Evolutionary conservation across 352 stramenopile species (phyloP), one percentile per base, ranked within the genome.

Genomic region (Aphanomyces stellatus): DNA sequence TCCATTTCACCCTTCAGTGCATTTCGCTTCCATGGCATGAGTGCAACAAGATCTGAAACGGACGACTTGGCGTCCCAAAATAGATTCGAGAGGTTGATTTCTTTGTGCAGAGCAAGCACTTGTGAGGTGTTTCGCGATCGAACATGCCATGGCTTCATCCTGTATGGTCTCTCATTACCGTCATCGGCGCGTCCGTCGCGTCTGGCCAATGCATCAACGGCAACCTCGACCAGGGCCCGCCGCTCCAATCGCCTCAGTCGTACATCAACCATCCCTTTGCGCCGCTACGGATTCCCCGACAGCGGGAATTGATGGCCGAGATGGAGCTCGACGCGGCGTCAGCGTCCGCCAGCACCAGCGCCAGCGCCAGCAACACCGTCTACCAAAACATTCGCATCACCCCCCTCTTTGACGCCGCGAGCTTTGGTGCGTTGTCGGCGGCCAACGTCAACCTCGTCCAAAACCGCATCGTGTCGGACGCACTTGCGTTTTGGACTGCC

Each of bases 351-450:
- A 28, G n/a, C 13, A 28, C 51, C 4, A n/a, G 10, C 34, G 60
- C 41, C 22, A 43, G 64, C 1, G 19, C 13, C n/a, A 19, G 11
- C 13, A 11, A n/a, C 37, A 46, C 6, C 49, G 28, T 63, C 1
- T 90, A 87, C 51, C 34, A 77, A 10, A 62, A 80, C 1, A 86
- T 90, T 35, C 79, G 81, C 1, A 88, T 90, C 63, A 88, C 76
- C 1, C 74, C 81, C 1, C 82, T 87, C 65, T 88, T 85, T 56
- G 80, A 92, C 61, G 75, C 79, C 13, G 30, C 66, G 7, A 86
- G 70, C n/a, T 69, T 92, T 33, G 65, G 57, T 30, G 33, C 62
- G 7, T 62, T 92, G 0, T 48, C 77, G 0, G 28, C 65, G 2
- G 73, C 42, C 8, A 76, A 90, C 46, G 74, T 72, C 3, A 40